Base-by-base conservation (phyloP, 768 basidiomycete genomes). In the Gloeopeniophorella convolvens region DNA sequence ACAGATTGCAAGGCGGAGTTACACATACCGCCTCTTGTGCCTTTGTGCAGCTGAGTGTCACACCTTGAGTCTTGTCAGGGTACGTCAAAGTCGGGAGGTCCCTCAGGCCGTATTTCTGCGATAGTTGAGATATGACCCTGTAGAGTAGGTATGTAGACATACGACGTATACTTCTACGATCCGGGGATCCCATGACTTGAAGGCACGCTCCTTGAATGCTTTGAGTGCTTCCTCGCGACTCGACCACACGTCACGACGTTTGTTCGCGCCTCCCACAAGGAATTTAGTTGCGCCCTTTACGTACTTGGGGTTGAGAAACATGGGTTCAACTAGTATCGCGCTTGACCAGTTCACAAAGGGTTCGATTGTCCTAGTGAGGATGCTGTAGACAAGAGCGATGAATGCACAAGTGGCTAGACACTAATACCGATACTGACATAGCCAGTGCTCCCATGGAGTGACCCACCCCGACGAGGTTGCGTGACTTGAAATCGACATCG, bases 391-490 rank as follows among this genome's bases (percentile, higher is more conserved):
- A 30, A 20, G 15, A 5, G 30, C 31, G 24, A 33, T 39, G 20
- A 36, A 16, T 18, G 3, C 11, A 23, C 6, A 12, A n/a, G 18
- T 18, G 20, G 13, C 15, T 13, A 27, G 20, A 42, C 23, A 48
- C 23, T 27, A 16, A 15, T 13, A 30, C 12, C 18, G 13, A 42
- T 2, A 65, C 74, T 27, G 50, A 78, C 77, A 77, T 51, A 3
- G 65, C 65, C 1, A 69, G 62, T 1, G 72, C 74, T 7, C 78
- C 76, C 74, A 79, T 76, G 0, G 78, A 80, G 57, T 80, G 78
- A 0, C 76, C 79, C 13, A 80, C 64, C 3, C 73, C 75, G 13
- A 79, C 70, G 4, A 80, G 60, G 13, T 64, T 73, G 15, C 70
- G 75, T n/a, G 58, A 66, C 16, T 59, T 63, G 50, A 79, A 78